Evolutionary conservation across 352 stramenopile genomes (phyloP).

Genomic region (Phytopythium vexans): DNA sequence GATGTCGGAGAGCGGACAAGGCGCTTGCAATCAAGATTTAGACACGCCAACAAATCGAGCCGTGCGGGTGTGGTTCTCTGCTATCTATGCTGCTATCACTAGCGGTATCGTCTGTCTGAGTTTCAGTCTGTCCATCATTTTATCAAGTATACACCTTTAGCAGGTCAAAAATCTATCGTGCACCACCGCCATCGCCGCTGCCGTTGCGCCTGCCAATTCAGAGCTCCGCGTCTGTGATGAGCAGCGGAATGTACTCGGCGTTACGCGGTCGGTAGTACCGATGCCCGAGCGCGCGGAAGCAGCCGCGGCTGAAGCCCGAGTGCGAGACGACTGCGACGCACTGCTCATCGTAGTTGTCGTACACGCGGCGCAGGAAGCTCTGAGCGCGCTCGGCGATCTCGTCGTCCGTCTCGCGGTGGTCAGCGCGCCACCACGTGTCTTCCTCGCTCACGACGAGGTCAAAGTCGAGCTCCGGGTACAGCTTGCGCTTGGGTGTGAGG

Average conservation of each 20-base stretch:
- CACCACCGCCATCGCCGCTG: no score
- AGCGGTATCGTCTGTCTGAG: no score
- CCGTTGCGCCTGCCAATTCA: background rate
- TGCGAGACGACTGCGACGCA: conserved; percentile 59
- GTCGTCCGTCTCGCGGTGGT: conserved; percentile 55
- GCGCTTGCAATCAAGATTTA: no score
- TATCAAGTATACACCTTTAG: no score
- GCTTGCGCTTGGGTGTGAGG: conserved; percentile 28
- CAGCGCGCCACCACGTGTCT: conserved; percentile 48
- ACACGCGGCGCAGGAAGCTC: conserved; percentile 48
- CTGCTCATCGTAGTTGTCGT: conserved; percentile 27
- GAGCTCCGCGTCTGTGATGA: conserved; percentile 23
- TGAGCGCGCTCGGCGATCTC: conserved; percentile 54
- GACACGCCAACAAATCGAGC: no score
- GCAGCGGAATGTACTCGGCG: conserved; percentile 60
- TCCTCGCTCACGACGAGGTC: conserved; percentile 33
- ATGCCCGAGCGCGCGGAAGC: conserved; percentile 52
- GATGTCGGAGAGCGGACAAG: no score
- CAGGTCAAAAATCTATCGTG: no score
- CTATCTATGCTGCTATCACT: no score
- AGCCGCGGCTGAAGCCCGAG: conserved; percentile 63
- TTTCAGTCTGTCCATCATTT: no score
- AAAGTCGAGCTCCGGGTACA: conserved; percentile 56
- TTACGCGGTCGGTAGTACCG: conserved; percentile 67
- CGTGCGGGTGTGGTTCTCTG: no score